Percentiles rank a stretch among this genome's conserved stretches.
phyloP scores from a whole-genome alignment of 805 yeast species.

The Grigorovia yakushimaensis region DNA sequence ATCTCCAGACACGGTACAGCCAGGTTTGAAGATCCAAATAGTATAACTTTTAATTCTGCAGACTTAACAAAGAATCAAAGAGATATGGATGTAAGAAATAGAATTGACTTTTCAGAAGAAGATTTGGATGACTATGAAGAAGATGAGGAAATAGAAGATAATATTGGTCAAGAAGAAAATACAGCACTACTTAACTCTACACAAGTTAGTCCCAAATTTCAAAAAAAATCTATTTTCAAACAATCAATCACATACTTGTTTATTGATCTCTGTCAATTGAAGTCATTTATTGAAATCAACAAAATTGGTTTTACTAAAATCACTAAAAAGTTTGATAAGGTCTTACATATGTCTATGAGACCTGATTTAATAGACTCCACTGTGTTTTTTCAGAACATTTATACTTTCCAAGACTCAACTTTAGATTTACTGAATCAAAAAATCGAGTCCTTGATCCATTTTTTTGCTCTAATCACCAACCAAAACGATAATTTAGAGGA shows the following conservation, averaged over 20 bases:
- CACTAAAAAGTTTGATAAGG: constrained; percentile 83
- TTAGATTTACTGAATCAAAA: constrained; percentile 40
- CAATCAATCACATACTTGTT: constrained; percentile 53
- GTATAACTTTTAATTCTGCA: neutral
- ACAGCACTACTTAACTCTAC: constrained; percentile 42
- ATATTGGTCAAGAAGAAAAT: constrained; percentile 32
- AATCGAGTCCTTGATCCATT: constrained; percentile 41
- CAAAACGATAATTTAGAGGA: constrained; percentile 29
- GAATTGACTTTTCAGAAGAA: constrained; percentile 5
- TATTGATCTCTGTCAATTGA: constrained; percentile 69
- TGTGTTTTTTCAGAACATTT: constrained; percentile 37
- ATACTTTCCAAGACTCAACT: constrained; percentile 47
- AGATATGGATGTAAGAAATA: neutral
- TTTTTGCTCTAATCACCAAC: constrained; percentile 43
- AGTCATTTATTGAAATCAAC: constrained; percentile 76
- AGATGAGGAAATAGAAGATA: constrained; percentile 23
- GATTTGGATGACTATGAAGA: neutral
- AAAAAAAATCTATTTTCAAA: constrained; percentile 56
- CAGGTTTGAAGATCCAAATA: neutral
- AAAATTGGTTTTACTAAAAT: constrained; percentile 81
- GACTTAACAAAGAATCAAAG: neutral
- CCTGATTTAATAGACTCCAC: constrained; percentile 36
- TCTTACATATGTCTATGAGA: constrained; percentile 47
- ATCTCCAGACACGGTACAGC: neutral
- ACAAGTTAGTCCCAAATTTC: constrained; percentile 40